Base-by-base conservation (phyloP, 495 filamentous ascomycete species). In the Xylaria castorea region DNA sequence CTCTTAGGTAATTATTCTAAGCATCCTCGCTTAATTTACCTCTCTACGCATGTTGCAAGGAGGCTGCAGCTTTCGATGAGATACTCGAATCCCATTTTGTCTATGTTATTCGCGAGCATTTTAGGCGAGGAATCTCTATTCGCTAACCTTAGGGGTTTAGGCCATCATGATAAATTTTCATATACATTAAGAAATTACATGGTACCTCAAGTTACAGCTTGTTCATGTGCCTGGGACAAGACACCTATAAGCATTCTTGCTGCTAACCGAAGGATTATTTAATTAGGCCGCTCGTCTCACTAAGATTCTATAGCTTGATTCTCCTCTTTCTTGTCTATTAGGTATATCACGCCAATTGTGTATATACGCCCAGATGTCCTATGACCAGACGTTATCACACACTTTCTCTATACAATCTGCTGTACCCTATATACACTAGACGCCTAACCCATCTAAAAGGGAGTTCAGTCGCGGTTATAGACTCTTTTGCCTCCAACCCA, bases 401-500 rank as follows among this genome's bases (percentile, higher is more conserved):
- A 7, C 34, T 38, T 61, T 38, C 27, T 27, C 11, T 18, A 61
- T 61, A 11, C 58, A 2, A 61, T 61, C 34, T 36, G 38, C 18
- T 61, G 18, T 64, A 44, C 22, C 5, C 61, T 14, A n/a, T 44
- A 6, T 44, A 32, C 57, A 46, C 6, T 14, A 16, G 14, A n/a
- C 32, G 27, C 32, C 40, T 30, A 32, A 48, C 9, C 0, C 2
- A 75, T 70, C 38, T 68, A 77, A 78, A 50, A 71, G 14, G 66
- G 57, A 40, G 42, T 40, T 74, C 55, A 74, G 27, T 81, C 80
- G 55, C 83, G 77, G 22, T 51, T 25, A 72, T 84, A 85, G 0
- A 85, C 85, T 66, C 51, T 80, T 77, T 53, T 80, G 1, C 90
- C 90, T 1, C 75, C 88, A 64, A 91, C 87, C 90, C 90, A 92